Evolutionary conservation across 345 rosid genomes (phyloP).

Genomic region (Citrus trifoliata): DNA sequence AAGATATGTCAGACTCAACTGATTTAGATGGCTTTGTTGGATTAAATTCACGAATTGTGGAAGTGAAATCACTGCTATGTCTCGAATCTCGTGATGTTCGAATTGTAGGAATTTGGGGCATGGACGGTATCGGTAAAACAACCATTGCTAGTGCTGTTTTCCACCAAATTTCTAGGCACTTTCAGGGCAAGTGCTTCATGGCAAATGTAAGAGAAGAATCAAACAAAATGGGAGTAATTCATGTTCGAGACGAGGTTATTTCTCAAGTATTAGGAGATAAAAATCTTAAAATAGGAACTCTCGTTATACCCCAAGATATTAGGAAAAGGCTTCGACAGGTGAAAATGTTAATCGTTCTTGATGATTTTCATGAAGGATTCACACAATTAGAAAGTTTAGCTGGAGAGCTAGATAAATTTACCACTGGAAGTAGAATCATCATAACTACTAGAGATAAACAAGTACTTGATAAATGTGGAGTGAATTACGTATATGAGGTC

Average conservation of each 20-base stretch:
- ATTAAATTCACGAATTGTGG: not conserved
- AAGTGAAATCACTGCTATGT: not conserved
- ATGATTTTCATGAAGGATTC: not conserved
- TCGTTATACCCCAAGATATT: not conserved
- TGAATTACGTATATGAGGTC: not conserved
- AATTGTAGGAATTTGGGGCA: not conserved
- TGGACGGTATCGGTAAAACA: conserved; percentile 10
- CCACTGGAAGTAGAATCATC: conserved; percentile 1
- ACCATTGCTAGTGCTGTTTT: not conserved
- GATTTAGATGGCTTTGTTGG: not conserved
- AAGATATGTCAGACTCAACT: not conserved
- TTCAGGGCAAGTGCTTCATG: not conserved
- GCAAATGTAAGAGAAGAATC: not conserved
- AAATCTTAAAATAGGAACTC: not conserved
- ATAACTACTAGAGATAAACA: conserved; percentile 5
- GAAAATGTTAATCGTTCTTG: not conserved
- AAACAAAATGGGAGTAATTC: not conserved
- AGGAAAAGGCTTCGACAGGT: not conserved
- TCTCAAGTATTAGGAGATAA: not conserved
- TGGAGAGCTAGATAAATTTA: not conserved
- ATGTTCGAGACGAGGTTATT: not conserved
- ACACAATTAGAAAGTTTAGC: not conserved
- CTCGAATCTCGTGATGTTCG: not conserved
- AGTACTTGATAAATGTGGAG: not conserved
- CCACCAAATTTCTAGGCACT: not conserved